Base-by-base conservation (phyloP, 2,329 filamentous ascomycete species). In the Madurella fahalii region DNA sequence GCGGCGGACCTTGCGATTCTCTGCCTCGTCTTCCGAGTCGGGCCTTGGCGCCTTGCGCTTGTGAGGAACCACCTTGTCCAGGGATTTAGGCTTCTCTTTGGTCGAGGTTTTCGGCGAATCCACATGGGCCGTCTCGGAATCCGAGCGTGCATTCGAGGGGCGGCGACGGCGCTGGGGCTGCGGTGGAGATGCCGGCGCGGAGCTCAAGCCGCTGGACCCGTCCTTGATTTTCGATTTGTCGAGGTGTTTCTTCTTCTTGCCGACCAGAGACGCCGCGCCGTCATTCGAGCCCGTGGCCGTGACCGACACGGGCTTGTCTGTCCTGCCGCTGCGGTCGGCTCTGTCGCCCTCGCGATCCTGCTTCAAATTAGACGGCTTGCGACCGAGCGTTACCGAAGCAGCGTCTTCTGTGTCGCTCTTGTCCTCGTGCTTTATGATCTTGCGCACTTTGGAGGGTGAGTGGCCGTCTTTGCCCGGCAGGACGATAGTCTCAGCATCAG, bases 401-500 rank as follows among this genome's bases (percentile, higher is more conserved):
- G 70, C 72, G 50, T 71, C 74, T 57, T 83, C 81, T 53, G 77
- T 76, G 54, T 84, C 82, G 62, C 78, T 81, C 64, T 75, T 79
- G 65, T 85, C 82, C 66, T 86, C 84, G 60, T 85, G 81, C 67
- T 85, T 86, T 64, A 81, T 78, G 45, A 81, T 74, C 69, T 85
- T 86, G 56, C 82, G 78, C 55, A 75, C 74, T 68, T 86, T 86
- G 56, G 82, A 81, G 0, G 82, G 83, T 20, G 83, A 86, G 63
- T 82, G 74, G 40, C 81, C 82, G 66, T 86, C 80, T 65, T 85
- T 86, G 30, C 82, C 82, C 11, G 83, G 78, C 34, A 87, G 69
- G 37, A 89, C 84, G 58, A 88, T 86, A 13, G 85, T 89, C 71
- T 89, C 85, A 47, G 85, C 85, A 65, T 89, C 85, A 1, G 85